phyloP scores from a whole-genome alignment of 768 basidiomycete species.

The Rhizopogon salebrosus region DNA sequence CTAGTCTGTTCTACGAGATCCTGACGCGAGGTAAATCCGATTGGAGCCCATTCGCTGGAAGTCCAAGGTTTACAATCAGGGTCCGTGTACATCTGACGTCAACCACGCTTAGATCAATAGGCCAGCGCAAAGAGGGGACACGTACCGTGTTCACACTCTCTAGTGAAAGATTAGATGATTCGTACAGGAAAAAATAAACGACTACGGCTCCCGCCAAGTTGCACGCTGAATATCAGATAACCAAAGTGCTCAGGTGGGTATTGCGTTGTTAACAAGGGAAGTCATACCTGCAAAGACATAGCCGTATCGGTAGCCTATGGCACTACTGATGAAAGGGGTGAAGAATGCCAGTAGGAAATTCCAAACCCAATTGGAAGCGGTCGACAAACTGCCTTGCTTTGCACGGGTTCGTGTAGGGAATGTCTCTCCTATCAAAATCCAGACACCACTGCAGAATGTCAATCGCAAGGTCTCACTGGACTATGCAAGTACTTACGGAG shows the following conservation, averaged over 20 bases:
- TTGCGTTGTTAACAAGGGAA: neutral
- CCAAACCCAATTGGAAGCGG: constrained; percentile 64
- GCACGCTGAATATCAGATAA: constrained; percentile 31
- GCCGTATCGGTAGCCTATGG: constrained; percentile 59
- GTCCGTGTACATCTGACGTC: constrained; percentile 55
- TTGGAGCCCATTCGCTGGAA: constrained; percentile 53
- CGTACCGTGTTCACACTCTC: constrained; percentile 57
- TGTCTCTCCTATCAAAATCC: constrained; percentile 76
- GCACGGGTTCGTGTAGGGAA: constrained; percentile 70
- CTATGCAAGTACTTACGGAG: constrained; percentile 34
- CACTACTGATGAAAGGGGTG: constrained; percentile 63
- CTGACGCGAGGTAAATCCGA: constrained; percentile 43
- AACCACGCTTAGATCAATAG: neutral
- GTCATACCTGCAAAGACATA: constrained; percentile 61
- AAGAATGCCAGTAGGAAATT: constrained; percentile 74
- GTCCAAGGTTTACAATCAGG: constrained; percentile 64
- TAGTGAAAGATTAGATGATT: constrained; percentile 59
- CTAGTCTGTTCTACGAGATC: constrained; percentile 41
- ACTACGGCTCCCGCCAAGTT: constrained; percentile 55
- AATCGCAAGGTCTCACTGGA: neutral
- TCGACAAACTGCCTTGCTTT: constrained; percentile 65
- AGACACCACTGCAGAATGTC: constrained; percentile 43
- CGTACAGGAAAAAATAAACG: constrained; percentile 74
- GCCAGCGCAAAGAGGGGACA: constrained; percentile 7
- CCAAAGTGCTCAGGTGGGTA: neutral